These are phyloP conservation scores for Agarophyton chilense DNA, from an alignment of 23 red algal species.

Conservation along the genomic window DNA sequence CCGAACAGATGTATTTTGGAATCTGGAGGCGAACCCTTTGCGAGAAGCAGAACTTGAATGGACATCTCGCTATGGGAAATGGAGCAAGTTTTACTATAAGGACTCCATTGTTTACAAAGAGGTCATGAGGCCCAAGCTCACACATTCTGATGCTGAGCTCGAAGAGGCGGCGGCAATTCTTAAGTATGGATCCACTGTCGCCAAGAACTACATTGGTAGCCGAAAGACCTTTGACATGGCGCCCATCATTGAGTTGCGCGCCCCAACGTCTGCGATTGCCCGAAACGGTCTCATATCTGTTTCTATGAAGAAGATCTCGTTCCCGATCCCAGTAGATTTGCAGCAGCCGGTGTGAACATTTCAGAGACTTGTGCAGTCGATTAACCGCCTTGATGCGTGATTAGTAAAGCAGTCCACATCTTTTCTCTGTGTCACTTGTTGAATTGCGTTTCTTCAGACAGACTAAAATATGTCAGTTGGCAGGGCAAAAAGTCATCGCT, in stretches of 20 bases:
- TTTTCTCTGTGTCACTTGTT: background rate
- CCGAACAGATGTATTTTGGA: slow-evolving; percentile 45
- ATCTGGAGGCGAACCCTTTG: background rate
- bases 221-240: slow-evolving; percentile 49
- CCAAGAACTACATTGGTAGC: slow-evolving; percentile 57
- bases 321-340: slow-evolving; percentile 36
- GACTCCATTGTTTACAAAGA: slow-evolving; percentile 69
- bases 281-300: slow-evolving; percentile 22
- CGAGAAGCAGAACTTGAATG: slow-evolving; percentile 30
- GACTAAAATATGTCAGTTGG: background rate
- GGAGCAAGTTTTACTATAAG: slow-evolving; percentile 60
- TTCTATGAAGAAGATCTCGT: slow-evolving; percentile 22
- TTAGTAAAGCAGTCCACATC: background rate
- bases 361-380: background rate
- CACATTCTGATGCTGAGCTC: slow-evolving; percentile 41
- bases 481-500: background rate
- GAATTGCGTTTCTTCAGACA: background rate
- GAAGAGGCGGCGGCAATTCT: slow-evolving; percentile 64
- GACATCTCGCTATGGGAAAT: slow-evolving; percentile 40
- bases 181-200: slow-evolving; percentile 75
- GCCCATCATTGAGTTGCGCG: slow-evolving; percentile 46
- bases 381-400: background rate
- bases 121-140: slow-evolving; percentile 49
- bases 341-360: slow-evolving; percentile 38
- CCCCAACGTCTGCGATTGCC: slow-evolving; percentile 29